Conservation (phyloP, 371 early-diverging fungal genomes). For the Batrachochytrium dendrobatidis region DNA sequence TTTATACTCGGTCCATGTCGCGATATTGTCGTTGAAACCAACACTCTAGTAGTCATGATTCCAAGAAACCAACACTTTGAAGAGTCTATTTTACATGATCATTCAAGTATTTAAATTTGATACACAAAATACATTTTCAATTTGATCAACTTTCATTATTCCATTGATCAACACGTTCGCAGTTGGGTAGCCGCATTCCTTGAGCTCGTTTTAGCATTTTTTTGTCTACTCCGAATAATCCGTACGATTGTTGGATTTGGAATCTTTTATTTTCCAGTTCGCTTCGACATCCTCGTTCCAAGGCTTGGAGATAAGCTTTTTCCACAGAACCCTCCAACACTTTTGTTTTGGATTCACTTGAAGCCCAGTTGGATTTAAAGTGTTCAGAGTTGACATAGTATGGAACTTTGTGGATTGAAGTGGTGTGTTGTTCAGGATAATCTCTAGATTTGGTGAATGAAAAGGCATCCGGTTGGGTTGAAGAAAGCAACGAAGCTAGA, state of each 20-base stretch:
- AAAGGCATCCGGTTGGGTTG: conserved; percentile 27
- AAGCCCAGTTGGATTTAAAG: conserved; percentile 20
- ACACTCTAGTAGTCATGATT: no score
- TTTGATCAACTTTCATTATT: no score
- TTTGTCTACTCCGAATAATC: conserved; percentile 44
- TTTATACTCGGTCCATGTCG: no score
- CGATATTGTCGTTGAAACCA: no score
- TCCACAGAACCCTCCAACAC: conserved; percentile 44
- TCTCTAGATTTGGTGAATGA: conserved; percentile 25
- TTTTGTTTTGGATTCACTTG: conserved; percentile 3
- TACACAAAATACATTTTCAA: no score
- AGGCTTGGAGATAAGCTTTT: conserved; percentile 5
- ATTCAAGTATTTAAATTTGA: no score
- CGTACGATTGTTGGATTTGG: conserved; percentile 35
- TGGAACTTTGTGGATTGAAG: conserved; percentile 30
- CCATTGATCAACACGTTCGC: conserved; percentile 41
- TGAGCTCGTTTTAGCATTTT: conserved; percentile 39
- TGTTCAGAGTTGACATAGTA: conserved; percentile 47
- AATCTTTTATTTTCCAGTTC: conserved; percentile 37
- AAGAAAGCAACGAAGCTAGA: conserved; percentile 25
- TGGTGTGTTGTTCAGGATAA: conserved; percentile 18
- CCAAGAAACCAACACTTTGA: no score
- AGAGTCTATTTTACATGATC: no score
- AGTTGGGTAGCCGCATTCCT: conserved; percentile 37
- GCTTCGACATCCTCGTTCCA: conserved; percentile 35